Percentiles rank a stretch among this genome's conserved stretches.
These are phyloP conservation scores for Hypsizygus marmoreus DNA, from an alignment of 768 basidiomycete genomes.

Conservation along the genomic window DNA sequence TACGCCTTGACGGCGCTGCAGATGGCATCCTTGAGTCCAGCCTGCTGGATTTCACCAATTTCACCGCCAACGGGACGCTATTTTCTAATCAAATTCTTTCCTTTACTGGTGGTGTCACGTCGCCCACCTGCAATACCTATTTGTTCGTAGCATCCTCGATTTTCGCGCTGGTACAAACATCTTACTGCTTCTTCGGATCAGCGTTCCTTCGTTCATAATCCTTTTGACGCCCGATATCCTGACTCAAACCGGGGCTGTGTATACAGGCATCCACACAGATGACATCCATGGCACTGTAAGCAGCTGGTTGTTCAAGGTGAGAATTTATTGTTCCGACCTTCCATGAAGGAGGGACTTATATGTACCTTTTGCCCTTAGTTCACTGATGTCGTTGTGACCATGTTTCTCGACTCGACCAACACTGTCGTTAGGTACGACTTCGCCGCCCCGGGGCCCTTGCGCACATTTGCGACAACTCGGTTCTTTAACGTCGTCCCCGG, in stretches of 20 bases:
- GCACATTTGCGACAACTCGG: conserved; percentile 30
- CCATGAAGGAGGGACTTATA: background rate
- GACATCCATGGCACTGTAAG: conserved; percentile 27
- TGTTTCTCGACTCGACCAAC: conserved; percentile 24
- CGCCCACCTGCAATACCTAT: conserved; percentile 23
- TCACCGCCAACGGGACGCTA: conserved; percentile 24
- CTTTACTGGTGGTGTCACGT: conserved; percentile 19
- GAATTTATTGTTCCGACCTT: background rate
- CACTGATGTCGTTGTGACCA: conserved; percentile 7
- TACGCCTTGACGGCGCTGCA: conserved; percentile 25
- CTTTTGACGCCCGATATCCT: conserved; percentile 25
- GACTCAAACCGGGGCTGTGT: conserved; percentile 24
- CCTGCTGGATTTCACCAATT: conserved; percentile 28
- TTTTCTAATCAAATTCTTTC: conserved; percentile 25
- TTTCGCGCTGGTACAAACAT: background rate
- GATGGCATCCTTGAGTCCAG: conserved; percentile 24
- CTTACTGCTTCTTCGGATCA: background rate
- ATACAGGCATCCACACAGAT: conserved; percentile 24
- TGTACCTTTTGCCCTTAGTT: conserved; percentile 1
- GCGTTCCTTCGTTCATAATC: conserved; percentile 26
- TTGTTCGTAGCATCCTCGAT: conserved; percentile 20
- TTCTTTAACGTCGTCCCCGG: conserved; percentile 31
- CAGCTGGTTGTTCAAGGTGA: conserved; percentile 16
- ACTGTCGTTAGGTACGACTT: conserved; percentile 31
- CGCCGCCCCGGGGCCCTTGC: conserved; percentile 23